Base-by-base conservation (phyloP, 2,329 filamentous ascomycete species). In the Cadophora luteo-olivacea region DNA sequence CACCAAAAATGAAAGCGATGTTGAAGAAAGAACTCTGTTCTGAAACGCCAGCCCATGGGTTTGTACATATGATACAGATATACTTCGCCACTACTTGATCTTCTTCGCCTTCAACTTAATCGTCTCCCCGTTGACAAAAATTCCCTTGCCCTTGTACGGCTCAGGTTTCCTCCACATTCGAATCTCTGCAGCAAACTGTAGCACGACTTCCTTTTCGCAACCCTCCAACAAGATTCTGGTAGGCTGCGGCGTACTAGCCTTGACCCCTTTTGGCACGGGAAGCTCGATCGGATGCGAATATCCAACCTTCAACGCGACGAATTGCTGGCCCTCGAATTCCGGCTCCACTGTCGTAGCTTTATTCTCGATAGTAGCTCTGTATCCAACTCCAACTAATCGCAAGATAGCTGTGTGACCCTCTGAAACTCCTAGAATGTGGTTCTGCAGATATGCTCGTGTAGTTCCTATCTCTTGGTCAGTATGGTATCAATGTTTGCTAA, bases 121-220 rank as follows among this genome's bases (percentile, higher is more conserved):
- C 36, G 94, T 97, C 86, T 99, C 94, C 72, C 94, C 93, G 78
- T 98, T 97, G 76, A 99, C 91, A 80, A 98, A 99, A 75, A 99
- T 97, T 76, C 96, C 96, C 89, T 99, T 98, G 74, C 96, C 96
- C 88, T 99, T 99, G 82, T 99, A 99, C 73, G 96, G 96, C 83
- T 99, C 96, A 36, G 96, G 96, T 72, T 87, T 87, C 78, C 96
- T 90, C 95, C 95, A 98, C 81, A 85, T 87, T 75, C 93, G 86
- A 74, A 99, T 97, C 75, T 90, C 85, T 0, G 96, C 96, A 22
- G 96, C 96, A 80, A 98, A 97, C 68, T 92, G 90, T 86, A 94
- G 96, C 72, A 99, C 89, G 61, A 90, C 86, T 81, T 97, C 91
- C 79, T 93, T 94, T 79, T 98, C 89, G 64, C 91, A 86, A 9